phyloP scores from a whole-genome alignment of 1,284 basidiomycete genomes.

The Rhodotorula sp. region DNA sequence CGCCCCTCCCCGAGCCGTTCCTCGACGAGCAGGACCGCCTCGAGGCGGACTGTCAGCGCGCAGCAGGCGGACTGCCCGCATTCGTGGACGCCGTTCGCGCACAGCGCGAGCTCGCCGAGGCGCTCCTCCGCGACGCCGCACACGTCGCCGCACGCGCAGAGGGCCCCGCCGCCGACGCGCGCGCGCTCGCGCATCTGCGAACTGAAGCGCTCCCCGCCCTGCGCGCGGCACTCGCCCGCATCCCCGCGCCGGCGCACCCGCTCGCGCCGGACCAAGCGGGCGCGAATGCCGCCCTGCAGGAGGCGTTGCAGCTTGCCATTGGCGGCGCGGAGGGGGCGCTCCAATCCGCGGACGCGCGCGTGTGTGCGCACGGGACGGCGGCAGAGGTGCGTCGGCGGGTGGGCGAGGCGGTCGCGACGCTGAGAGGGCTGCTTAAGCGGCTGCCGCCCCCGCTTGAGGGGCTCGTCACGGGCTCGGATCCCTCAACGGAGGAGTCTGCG shows the following conservation, averaged over 20 bases:
- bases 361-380: not conserved
- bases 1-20: slow-evolving; percentile 36
- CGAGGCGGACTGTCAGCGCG: slow-evolving; percentile 23
- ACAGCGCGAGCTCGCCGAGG: slow-evolving; percentile 27
- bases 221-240: not conserved
- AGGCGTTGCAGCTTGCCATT: not conserved
- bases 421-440: too few species aligned
- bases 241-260: not conserved
- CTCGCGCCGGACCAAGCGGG: not conserved
- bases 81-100: slow-evolving; percentile 17
- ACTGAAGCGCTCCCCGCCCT: not conserved
- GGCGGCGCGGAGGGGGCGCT: not conserved
- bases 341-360: not conserved
- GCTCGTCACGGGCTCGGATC: too few species aligned
- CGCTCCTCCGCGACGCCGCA: not conserved
- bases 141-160: not conserved
- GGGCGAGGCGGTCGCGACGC: not conserved
- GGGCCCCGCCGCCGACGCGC: not conserved
- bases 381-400: not conserved
- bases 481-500: not conserved
- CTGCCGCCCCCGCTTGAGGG: not conserved
- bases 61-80: not conserved
- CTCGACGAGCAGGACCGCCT: slow-evolving; percentile 43
- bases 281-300: too few species aligned
- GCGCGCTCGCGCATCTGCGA: not conserved